phyloP scores from a whole-genome alignment of 106 monocot genomes.

The Dioscorea alata region DNA sequence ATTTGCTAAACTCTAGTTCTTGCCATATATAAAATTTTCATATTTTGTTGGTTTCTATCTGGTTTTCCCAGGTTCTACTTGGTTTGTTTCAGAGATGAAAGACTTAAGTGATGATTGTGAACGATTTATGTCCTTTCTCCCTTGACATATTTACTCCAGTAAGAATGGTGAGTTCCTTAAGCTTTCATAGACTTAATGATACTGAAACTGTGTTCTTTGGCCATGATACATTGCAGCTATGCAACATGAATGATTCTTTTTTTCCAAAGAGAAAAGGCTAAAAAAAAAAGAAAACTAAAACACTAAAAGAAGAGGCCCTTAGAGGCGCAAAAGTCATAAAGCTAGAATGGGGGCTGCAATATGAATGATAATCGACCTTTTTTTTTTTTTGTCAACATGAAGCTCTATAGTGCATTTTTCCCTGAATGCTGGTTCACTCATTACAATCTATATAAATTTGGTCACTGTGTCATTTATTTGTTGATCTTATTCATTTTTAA shows the following conservation, averaged over 20 bases:
- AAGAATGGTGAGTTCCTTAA: slow-evolving; percentile 31
- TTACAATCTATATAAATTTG: neutral
- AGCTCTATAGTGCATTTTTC: neutral
- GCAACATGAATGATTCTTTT: too few relatives aligned
- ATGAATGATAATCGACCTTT: too few relatives aligned
- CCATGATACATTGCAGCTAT: too few relatives aligned
- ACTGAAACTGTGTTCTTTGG: too few relatives aligned
- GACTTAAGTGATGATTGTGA: slow-evolving; percentile 68
- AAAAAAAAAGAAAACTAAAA: too few relatives aligned
- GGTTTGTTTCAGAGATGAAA: slow-evolving; percentile 83
- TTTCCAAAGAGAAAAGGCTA: too few relatives aligned
- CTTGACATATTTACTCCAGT: slow-evolving; percentile 64
- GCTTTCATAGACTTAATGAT: neutral
- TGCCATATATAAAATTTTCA: too few relatives aligned
- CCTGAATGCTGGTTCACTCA: neutral
- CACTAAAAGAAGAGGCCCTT: too few relatives aligned
- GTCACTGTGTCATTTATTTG: neutral
- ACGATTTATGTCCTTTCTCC: slow-evolving; percentile 34
- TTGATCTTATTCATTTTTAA: neutral
- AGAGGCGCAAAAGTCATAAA: too few relatives aligned
- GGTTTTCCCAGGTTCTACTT: slow-evolving; percentile 48
- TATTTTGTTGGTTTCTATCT: too few relatives aligned
- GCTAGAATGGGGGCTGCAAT: too few relatives aligned
- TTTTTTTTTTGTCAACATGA: neutral
- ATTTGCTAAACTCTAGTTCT: too few relatives aligned